Conservation (phyloP, 163 green algal species). For the Prototheca cutis region DNA sequence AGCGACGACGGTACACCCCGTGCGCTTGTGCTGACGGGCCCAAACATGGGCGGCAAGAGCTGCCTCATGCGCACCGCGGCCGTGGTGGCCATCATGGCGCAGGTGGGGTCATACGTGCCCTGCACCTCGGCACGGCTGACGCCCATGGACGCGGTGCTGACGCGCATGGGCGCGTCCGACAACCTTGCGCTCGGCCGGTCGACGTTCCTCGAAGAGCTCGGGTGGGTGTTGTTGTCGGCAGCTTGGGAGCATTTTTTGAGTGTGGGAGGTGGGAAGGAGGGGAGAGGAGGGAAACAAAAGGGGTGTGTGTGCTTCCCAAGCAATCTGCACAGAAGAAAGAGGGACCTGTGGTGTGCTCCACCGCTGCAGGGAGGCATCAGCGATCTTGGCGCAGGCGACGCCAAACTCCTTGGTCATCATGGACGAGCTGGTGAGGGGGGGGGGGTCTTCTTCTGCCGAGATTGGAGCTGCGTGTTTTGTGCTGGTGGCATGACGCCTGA, state of each 20-base stretch:
- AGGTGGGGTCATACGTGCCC: constrained; percentile 80
- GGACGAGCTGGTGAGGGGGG: constrained; percentile 15
- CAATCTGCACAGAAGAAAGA: too few species aligned
- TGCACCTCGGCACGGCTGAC: constrained; percentile 43
- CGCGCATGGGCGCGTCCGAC: constrained; percentile 83
- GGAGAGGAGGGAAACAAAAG: neutral
- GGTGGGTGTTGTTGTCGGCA: constrained; percentile 5
- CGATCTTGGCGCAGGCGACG: constrained; percentile 52
- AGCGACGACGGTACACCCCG: neutral
- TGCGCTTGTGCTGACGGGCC: constrained; percentile 63
- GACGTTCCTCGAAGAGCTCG: constrained; percentile 84
- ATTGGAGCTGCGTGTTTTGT: too few species aligned
- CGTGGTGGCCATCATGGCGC: constrained; percentile 76
- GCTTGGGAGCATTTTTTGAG: neutral
- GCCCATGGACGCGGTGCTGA: constrained; percentile 77
- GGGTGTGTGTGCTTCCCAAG: neutral
- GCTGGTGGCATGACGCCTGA: too few species aligned
- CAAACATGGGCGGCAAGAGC: constrained; percentile 93
- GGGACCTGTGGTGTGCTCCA: neutral
- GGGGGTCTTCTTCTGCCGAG: neutral
- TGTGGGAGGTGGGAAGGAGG: neutral
- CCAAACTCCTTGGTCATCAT: constrained; percentile 53
- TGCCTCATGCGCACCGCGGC: constrained; percentile 65
- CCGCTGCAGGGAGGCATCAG: constrained; percentile 44
- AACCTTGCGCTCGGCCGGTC: constrained; percentile 53